These are phyloP conservation scores for Inga leiocalycina DNA, from an alignment of 306 rosid species.

Conservation along the genomic window DNA sequence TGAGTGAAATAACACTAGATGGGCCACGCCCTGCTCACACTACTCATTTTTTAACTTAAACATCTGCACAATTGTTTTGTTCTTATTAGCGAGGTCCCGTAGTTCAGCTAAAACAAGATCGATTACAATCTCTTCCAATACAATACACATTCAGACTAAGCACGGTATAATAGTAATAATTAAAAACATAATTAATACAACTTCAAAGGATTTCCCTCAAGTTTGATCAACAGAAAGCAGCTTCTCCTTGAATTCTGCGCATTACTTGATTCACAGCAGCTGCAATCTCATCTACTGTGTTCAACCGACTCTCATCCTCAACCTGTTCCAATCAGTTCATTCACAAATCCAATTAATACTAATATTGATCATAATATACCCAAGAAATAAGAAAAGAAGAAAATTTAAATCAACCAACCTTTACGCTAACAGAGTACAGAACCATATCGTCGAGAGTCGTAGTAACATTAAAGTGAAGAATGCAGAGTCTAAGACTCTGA, in stretches of 20 bases:
- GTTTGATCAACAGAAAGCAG: constrained; percentile 46
- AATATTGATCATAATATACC: neutral
- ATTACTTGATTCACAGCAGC: constrained; percentile 79
- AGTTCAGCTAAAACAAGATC: neutral
- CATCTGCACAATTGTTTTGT: constrained; percentile 32
- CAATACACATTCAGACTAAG: neutral
- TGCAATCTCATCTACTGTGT: constrained; percentile 89
- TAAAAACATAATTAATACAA: neutral
- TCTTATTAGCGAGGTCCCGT: constrained; percentile 4
- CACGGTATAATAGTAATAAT: neutral
- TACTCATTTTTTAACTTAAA: neutral
- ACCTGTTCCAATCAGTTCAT: constrained; percentile 51
- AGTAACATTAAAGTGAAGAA: constrained; percentile 87
- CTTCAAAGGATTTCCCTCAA: neutral
- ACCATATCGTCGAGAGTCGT: constrained; percentile 55
- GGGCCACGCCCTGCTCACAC: neutral
- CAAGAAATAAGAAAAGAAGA: neutral
- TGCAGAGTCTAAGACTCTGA: constrained; percentile 57
- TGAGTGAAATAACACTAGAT: neutral
- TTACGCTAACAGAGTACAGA: constrained; percentile 77
- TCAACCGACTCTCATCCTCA: constrained; percentile 76
- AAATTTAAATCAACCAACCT: constrained; percentile 47
- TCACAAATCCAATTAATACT: neutral
- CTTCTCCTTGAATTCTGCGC: constrained; percentile 52
- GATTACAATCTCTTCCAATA: neutral